Evolutionary conservation across 73 alveolate genomes (phyloP).

Genomic region (Symbiodinium pilosum): DNA sequence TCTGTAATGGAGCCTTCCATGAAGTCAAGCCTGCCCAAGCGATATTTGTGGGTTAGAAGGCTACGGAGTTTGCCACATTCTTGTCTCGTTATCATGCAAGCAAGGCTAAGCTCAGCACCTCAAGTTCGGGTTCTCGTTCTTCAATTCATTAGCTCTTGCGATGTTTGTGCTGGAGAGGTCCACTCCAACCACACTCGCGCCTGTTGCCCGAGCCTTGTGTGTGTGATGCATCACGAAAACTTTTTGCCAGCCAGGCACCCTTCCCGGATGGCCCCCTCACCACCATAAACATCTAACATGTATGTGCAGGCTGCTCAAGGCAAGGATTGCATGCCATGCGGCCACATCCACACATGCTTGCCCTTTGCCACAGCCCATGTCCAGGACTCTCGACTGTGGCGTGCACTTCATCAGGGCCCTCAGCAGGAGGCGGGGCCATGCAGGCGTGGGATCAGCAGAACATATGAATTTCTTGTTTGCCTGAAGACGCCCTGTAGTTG

Average conservation of each 20-base stretch:
- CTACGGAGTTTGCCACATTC: not conserved
- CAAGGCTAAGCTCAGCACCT: not conserved
- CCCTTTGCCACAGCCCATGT: conserved; percentile 88
- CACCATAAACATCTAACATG: too few relatives aligned
- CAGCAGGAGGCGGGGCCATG: too few relatives aligned
- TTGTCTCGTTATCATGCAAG: not conserved
- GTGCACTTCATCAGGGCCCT: not conserved
- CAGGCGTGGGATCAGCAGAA: too few relatives aligned
- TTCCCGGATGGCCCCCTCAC: too few relatives aligned
- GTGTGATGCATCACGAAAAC: too few relatives aligned
- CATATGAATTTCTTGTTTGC: not conserved
- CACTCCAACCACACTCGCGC: too few relatives aligned
- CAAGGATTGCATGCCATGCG: too few relatives aligned
- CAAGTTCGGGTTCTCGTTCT: not conserved
- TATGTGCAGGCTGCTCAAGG: too few relatives aligned
- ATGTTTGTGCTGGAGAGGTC: too few relatives aligned
- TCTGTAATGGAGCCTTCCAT: not conserved
- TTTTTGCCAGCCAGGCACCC: too few relatives aligned
- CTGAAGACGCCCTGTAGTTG: not conserved
- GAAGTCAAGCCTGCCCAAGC: not conserved
- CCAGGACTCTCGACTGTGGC: not conserved
- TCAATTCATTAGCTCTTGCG: not conserved
- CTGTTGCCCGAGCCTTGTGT: too few relatives aligned
- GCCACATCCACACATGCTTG: conserved; percentile 73
- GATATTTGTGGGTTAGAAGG: not conserved